Base-by-base conservation (phyloP, 139 green algal species). In the Micromonas commoda region DNA sequence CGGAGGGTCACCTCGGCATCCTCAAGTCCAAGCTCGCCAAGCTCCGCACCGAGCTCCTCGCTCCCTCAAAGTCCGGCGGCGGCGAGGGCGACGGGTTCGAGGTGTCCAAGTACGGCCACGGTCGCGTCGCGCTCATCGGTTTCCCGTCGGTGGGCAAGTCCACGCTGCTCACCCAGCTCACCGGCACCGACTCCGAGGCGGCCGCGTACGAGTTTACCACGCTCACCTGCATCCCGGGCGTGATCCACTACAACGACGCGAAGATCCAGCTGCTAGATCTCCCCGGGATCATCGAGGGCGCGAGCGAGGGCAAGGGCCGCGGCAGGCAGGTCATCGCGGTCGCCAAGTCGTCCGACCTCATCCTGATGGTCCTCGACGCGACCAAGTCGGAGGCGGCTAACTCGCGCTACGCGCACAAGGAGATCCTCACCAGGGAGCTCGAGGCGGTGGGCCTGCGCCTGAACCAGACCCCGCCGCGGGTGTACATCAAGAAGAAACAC, bases 221-320 rank as follows among this genome's bases (percentile, higher is more conserved):
- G 0, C 88, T 99, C 0, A 99, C 95, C 1, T 99, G 96, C 88
- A 97, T 97, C 70, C 90, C 90, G 73, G 96, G 84, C 57, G 90
- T 99, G 31, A 98, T 99, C 82, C 94, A 99, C 80, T 98, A 99
- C 90, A 99, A 98, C 65, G 93, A 98, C 63, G 89, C 94, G 63
- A 99, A 99, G 82, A 98, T 99, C 54, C 94, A 98, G 88, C 88
- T 99, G 80, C 88, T 99, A 77, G 96, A 99, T 89, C 79, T 99
- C 80, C 96, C 96, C 0, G 96, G 96, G 26, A 99, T 99, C 82
- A 99, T 99, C 76, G 96, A 99, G 82, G 96, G 96, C 1, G 96
- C 95, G 23, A 85, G 89, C 1, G 74, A 98, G 82, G 95, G 95
- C 77, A 97, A 98, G 86, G 95, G 95, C 1, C 80, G 93, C 29